Evolutionary conservation across 2,329 filamentous ascomycete genomes (phyloP).

Genomic region (Calonectria montana): DNA sequence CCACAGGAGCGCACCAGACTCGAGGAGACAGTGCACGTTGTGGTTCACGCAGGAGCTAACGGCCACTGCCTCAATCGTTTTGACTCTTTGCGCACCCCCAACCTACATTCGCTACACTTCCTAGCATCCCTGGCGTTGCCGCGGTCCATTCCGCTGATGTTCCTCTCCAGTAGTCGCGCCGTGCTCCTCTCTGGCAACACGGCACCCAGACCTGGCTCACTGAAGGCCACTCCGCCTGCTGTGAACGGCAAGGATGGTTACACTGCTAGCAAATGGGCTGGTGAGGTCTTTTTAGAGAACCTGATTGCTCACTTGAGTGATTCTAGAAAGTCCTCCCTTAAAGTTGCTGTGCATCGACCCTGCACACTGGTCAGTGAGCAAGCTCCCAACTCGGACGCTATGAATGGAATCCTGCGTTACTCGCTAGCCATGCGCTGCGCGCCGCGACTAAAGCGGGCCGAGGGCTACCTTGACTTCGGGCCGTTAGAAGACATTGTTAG

Average conservation of each 20-base stretch:
- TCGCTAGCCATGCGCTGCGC: conserved; percentile 24
- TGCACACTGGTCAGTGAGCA: conserved; percentile 33
- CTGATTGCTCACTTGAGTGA: conserved; percentile 17
- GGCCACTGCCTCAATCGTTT: conserved; percentile 30
- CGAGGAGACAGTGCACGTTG: conserved; percentile 10
- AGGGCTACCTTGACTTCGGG: conserved; percentile 24
- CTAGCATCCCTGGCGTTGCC: conserved; percentile 19
- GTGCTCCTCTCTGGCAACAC: conserved; percentile 17
- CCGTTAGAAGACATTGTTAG: conserved; percentile 17
- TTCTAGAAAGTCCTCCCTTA: conserved; percentile 18
- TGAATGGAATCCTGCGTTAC: conserved; percentile 26
- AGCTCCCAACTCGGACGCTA: conserved; percentile 29
- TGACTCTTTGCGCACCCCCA: conserved; percentile 18
- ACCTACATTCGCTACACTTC: conserved; percentile 20
- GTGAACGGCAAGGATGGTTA: conserved; percentile 45
- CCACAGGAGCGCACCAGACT: conserved; percentile 1
- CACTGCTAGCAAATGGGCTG: conserved; percentile 47
- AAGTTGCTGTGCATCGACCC: conserved; percentile 44
- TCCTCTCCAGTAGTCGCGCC: conserved; percentile 22
- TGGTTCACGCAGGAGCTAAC: conserved; percentile 24
- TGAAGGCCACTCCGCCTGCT: conserved; percentile 21
- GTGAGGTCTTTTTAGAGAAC: conserved; percentile 46
- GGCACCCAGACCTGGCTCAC: conserved; percentile 19
- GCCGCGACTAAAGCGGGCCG: conserved; percentile 10
- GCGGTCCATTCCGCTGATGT: conserved; percentile 21